Conservation (phyloP, 2,329 filamentous ascomycete species). For the Xylariaceae sp. region DNA sequence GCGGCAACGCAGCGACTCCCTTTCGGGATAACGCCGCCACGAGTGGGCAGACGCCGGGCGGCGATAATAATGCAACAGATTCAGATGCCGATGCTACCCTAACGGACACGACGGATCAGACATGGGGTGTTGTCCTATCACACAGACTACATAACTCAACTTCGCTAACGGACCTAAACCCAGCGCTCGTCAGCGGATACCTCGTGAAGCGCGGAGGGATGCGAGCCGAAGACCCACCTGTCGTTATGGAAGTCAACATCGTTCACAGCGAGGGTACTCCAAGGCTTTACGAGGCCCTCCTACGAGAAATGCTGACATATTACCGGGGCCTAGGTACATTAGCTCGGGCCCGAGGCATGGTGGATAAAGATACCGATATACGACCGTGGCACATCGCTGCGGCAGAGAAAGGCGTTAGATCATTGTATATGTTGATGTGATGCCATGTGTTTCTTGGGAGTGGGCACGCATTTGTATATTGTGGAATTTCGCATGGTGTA, state of each 20-base stretch:
- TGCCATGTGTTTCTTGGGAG: not conserved
- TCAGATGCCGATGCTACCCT: constrained; percentile 72
- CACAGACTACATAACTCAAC: constrained; percentile 69
- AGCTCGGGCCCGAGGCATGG: constrained; percentile 69
- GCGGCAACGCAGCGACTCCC: constrained; percentile 57
- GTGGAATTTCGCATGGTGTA: constrained; percentile 13
- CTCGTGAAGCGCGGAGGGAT: constrained; percentile 68
- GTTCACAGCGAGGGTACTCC: constrained; percentile 62
- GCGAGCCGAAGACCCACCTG: constrained; percentile 63
- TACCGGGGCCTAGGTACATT: constrained; percentile 74
- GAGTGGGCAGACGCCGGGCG: constrained; percentile 55
- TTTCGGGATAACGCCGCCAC: constrained; percentile 46
- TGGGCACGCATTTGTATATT: constrained; percentile 19
- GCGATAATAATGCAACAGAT: constrained; percentile 51
- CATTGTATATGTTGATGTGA: constrained; percentile 70
- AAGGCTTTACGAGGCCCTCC: constrained; percentile 65
- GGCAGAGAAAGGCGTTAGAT: constrained; percentile 71
- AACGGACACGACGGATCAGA: constrained; percentile 75
- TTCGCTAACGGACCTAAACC: constrained; percentile 60
- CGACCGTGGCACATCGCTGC: constrained; percentile 80
- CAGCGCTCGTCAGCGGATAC: constrained; percentile 68
- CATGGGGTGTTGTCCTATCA: constrained; percentile 74
- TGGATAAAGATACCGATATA: constrained; percentile 65
- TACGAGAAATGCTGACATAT: constrained; percentile 73
- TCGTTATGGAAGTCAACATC: constrained; percentile 69